phyloP scores from a whole-genome alignment of 2,329 filamentous ascomycete genomes.

The Lecanicillium sp. region DNA sequence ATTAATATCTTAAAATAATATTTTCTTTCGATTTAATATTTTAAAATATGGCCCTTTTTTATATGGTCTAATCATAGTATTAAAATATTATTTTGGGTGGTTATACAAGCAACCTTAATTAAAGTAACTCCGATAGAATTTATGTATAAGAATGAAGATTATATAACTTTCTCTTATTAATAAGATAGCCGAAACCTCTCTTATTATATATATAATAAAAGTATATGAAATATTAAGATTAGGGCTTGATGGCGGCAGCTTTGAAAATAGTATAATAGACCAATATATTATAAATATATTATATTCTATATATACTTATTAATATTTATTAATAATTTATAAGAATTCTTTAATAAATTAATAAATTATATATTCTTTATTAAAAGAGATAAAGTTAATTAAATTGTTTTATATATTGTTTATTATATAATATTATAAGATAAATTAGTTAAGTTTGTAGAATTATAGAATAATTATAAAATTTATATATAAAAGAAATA shows the following conservation, averaged over 20 bases:
- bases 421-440: too few relatives aligned
- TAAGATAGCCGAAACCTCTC: not conserved
- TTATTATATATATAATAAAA: not conserved
- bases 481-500: not conserved
- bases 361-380: not conserved
- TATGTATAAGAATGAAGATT: not conserved
- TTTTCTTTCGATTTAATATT: not conserved
- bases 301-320: slow-evolving; percentile 1
- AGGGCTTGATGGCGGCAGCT: not conserved
- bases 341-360: not conserved
- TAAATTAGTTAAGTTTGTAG: not conserved
- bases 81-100: slow-evolving; percentile 1
- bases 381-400: not conserved
- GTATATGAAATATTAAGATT: not conserved
- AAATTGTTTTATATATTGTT: not conserved
- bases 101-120: too few relatives aligned
- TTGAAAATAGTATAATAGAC: not conserved
- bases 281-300: not conserved
- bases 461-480: not conserved
- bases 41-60: not conserved
- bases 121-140: not conserved
- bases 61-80: not conserved
- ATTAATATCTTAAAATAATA: not conserved
- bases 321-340: not conserved
- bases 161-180: not conserved